Evolutionary conservation across 441 rosid genomes (phyloP), one percentile per base, ranked within the genome.

Genomic region (Kokia cookei): DNA sequence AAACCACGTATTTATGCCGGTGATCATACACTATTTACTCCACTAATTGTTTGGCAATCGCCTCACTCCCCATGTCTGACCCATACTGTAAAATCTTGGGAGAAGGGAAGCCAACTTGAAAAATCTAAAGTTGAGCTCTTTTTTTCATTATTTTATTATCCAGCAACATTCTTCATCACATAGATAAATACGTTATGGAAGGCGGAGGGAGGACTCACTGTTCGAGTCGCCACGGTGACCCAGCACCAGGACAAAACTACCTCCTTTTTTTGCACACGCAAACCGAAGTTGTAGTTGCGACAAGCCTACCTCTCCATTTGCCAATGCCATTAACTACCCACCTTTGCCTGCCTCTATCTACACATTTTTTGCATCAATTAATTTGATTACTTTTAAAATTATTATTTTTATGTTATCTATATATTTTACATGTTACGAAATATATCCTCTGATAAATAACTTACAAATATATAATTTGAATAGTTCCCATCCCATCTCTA

Each of bases 131-230:
- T 65, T 61, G 57, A 66, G 80, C 69, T 64, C 42, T 74, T 63
- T 45, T 37, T 10, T 3, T 22, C 12, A 61, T 15, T 60, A 66
- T 22, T 71, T 77, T 65, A 69, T 71, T 63, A 19, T 65, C 26
- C 59, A 68, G 51, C 74, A 79, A 80, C 85, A 80, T 80, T 81
- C 84, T 83, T 83, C 86, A 66, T 85, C 77, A 73, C 51, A 53
- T 43, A 26, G 4, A 3, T 12, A 58, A 66, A 26, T 26, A 45
- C 26, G 19, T 7, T 14, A 17, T n/a, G 42, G 42, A 63, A 40
- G 43, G 54, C 1, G 10, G 35, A 43, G 47, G 10, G 35, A 43
- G 47, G 17, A 48, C 58, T 12, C 15, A 27, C 50, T 48, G 72
- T 9, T 68, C 81, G 81, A 73, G 71, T 83, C 79, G 78, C 81